Conservation (phyloP, 495 filamentous ascomycete genomes). For the Penicillium steckii region DNA sequence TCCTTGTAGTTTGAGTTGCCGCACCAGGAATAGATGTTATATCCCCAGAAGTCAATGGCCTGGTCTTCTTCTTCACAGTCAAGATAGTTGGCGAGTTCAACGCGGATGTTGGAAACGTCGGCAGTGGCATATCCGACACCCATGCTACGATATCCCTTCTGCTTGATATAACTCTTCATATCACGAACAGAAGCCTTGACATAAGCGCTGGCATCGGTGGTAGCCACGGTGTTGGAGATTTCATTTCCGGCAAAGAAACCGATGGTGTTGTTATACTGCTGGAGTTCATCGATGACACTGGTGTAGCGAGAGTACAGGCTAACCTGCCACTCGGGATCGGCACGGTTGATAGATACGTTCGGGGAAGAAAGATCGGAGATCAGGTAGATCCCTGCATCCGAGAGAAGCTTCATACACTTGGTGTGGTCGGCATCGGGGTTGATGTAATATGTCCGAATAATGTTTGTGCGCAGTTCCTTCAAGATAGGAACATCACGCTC, state of each 20-base stretch:
- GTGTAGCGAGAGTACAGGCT: slow-evolving; percentile 78
- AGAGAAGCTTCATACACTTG: slow-evolving; percentile 80
- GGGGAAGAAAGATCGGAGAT: slow-evolving; percentile 86
- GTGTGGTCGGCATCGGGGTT: slow-evolving; percentile 75
- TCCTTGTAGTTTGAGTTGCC: slow-evolving; percentile 68
- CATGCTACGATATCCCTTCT: slow-evolving; percentile 69
- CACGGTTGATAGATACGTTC: slow-evolving; percentile 76
- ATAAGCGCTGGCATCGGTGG: slow-evolving; percentile 83
- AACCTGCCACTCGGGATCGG: slow-evolving; percentile 72
- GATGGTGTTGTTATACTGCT: slow-evolving; percentile 79
- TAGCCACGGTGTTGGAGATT: slow-evolving; percentile 80
- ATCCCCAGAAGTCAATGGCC: slow-evolving; percentile 93
- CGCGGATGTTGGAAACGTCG: slow-evolving; percentile 79
- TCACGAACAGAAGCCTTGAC: slow-evolving; percentile 97
- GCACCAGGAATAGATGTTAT: slow-evolving; percentile 99
- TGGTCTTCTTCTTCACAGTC: slow-evolving; percentile 70
- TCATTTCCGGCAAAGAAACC: slow-evolving; percentile 99
- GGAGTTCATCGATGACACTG: slow-evolving; percentile 74
- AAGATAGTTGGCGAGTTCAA: slow-evolving; percentile 82
- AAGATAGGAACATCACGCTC: slow-evolving; percentile 82
- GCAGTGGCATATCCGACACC: slow-evolving; percentile 95
- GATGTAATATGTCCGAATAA: slow-evolving; percentile 90
- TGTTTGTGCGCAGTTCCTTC: slow-evolving; percentile 75
- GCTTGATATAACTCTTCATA: slow-evolving; percentile 86
- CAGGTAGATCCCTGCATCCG: slow-evolving; percentile 90